A percentile compares a stretch with the other conserved stretches of the same genome.
Conservation (phyloP, 2,329 filamentous ascomycete genomes). For the Penicillium psychrosexuale region DNA sequence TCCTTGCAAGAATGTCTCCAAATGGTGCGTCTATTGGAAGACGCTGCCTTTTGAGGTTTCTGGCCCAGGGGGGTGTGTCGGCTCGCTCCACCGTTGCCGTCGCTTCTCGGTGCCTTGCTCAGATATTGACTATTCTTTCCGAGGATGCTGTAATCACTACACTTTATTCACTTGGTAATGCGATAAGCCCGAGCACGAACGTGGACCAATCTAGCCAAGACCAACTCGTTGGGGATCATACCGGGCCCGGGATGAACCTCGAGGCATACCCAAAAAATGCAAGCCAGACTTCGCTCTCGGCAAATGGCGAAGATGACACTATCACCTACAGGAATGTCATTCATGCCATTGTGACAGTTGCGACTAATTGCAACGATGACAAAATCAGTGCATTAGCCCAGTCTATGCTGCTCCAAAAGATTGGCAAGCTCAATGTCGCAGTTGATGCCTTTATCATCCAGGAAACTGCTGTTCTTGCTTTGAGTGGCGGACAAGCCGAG, state of each 20-base stretch:
- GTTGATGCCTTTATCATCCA: constrained; percentile 84
- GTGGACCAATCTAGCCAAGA: constrained; percentile 46
- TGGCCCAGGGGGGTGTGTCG: constrained; percentile 73
- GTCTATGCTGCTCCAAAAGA: constrained; percentile 94
- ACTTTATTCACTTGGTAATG: constrained; percentile 92
- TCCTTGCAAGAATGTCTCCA: constrained; percentile 73
- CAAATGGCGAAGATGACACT: constrained; percentile 73
- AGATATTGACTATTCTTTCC: constrained; percentile 75
- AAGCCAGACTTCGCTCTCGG: constrained; percentile 66
- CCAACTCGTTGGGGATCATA: constrained; percentile 33
- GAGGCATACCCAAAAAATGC: constrained; percentile 37
- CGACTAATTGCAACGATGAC: constrained; percentile 73
- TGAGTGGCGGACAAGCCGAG: constrained; percentile 74
- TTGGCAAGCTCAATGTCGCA: constrained; percentile 73
- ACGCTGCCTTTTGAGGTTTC: constrained; percentile 76
- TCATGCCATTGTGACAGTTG: constrained; percentile 91
- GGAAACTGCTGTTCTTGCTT: constrained; percentile 73
- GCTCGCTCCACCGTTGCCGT: constrained; percentile 66
- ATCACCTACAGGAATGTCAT: constrained; percentile 82
- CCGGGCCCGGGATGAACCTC: constrained; percentile 50
- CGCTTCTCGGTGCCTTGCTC: constrained; percentile 81
- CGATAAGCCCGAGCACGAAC: constrained; percentile 69
- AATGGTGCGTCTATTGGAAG: constrained; percentile 71
- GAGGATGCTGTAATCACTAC: constrained; percentile 94
- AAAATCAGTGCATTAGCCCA: constrained; percentile 92